Conservation (phyloP, 2,329 filamentous ascomycete species). For the Stromatinia cepivora region DNA sequence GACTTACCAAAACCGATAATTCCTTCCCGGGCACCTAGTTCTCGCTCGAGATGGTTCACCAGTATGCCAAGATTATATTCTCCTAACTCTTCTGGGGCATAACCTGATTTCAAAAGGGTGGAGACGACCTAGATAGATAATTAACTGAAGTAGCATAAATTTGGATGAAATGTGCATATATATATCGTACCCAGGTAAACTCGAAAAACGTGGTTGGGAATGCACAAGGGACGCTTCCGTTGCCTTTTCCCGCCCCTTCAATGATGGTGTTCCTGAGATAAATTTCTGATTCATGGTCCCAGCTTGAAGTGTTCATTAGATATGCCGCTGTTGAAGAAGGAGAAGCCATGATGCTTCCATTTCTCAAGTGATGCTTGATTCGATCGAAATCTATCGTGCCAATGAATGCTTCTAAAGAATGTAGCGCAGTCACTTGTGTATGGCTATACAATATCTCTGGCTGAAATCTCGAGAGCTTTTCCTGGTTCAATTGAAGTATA, state of each 20-base stretch:
- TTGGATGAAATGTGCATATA: background rate
- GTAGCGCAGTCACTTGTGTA: slow-evolving; percentile 39
- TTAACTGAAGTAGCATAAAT: background rate
- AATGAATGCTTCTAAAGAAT: slow-evolving; percentile 46
- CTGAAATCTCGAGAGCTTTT: slow-evolving; percentile 39
- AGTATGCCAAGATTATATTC: slow-evolving; percentile 1
- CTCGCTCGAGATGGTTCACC: background rate
- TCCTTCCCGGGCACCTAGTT: background rate
- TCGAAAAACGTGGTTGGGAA: slow-evolving; percentile 7
- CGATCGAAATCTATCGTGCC: slow-evolving; percentile 44
- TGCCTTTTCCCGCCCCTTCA: background rate
- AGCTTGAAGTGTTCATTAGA: slow-evolving; percentile 5
- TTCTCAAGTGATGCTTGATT: background rate
- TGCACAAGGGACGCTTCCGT: background rate
- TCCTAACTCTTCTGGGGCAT: background rate
- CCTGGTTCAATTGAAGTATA: slow-evolving; percentile 32
- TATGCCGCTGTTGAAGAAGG: slow-evolving; percentile 20
- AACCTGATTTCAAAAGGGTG: background rate
- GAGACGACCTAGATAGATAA: slow-evolving; percentile 3
- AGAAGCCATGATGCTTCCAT: slow-evolving; percentile 8
- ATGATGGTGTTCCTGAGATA: background rate
- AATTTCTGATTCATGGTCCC: background rate
- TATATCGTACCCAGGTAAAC: background rate
- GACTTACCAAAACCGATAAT: background rate
- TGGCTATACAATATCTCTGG: slow-evolving; percentile 38